phyloP scores from a whole-genome alignment of 2,329 filamentous ascomycete genomes.

The Penicillium sp. region DNA sequence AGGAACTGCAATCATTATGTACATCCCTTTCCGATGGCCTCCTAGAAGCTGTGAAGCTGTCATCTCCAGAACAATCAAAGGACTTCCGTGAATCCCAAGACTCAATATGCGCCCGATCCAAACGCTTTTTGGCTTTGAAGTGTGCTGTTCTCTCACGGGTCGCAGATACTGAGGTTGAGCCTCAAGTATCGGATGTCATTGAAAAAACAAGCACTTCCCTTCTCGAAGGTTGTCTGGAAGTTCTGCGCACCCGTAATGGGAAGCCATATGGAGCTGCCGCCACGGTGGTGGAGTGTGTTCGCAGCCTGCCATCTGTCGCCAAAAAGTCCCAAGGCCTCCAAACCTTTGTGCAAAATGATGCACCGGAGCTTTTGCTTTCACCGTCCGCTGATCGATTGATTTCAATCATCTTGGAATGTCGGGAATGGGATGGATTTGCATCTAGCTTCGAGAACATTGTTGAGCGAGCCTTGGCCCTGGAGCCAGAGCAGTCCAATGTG shows the following conservation, averaged over 20 bases:
- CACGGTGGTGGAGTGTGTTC: conserved; percentile 54
- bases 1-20: conserved; percentile 61
- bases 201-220: conserved; percentile 40
- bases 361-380: conserved; percentile 62
- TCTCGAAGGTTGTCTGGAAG: conserved; percentile 49
- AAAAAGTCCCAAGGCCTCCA: conserved; percentile 45
- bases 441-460: conserved; percentile 39
- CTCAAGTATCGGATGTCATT: conserved; percentile 32
- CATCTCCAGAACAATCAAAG: conserved; percentile 76
- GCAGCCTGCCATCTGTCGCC: conserved; percentile 43
- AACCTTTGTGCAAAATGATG: conserved; percentile 55
- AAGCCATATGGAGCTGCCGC: conserved; percentile 66
- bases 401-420: conserved; percentile 60
- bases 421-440: conserved; percentile 43
- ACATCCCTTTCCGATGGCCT: conserved; percentile 58
- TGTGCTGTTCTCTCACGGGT: conserved; percentile 35
- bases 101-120: conserved; percentile 62
- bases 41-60: conserved; percentile 66
- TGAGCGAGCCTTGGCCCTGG: conserved; percentile 32
- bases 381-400: conserved; percentile 67
- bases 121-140: conserved; percentile 64
- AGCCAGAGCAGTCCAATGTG: conserved; percentile 32
- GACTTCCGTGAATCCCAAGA: conserved; percentile 72
- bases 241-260: conserved; percentile 56
- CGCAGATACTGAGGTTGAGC: conserved; percentile 24